Evolutionary conservation across 2,329 filamentous ascomycete species (phyloP).

Genomic region (Fusarium begoniae): DNA sequence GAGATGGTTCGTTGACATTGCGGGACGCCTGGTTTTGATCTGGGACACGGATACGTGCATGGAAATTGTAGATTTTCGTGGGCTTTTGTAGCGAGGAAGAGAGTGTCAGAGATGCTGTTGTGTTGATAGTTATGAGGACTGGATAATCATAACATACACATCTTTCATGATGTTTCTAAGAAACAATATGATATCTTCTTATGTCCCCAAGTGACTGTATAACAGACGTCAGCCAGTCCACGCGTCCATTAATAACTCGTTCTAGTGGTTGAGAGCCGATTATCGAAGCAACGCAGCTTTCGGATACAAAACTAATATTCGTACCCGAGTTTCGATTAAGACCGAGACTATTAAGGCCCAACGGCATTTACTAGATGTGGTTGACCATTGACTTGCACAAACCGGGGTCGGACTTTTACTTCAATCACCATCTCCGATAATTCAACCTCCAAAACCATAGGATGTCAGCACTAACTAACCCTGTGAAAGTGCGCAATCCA

Average conservation of each 20-base stretch:
- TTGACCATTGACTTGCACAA: neutral
- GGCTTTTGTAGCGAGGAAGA: neutral
- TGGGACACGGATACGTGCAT: neutral
- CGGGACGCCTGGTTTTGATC: slow-evolving; percentile 1
- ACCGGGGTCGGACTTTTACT: slow-evolving; percentile 14
- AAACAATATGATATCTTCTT: neutral
- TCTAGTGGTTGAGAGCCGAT: neutral
- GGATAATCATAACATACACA: neutral
- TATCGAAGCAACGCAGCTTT: neutral
- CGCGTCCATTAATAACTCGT: neutral
- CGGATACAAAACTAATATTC: neutral
- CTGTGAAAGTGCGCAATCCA: neutral
- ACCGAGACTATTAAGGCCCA: neutral
- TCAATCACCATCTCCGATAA: slow-evolving; percentile 1
- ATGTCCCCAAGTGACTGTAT: neutral
- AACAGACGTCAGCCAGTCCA: neutral
- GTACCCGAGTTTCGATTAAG: neutral
- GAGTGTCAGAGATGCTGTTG: neutral
- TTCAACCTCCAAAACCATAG: neutral
- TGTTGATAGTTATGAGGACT: neutral
- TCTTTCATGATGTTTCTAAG: neutral
- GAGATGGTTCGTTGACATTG: slow-evolving; percentile 9
- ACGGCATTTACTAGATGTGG: neutral
- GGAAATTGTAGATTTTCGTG: neutral
- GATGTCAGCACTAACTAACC: neutral